Base-by-base conservation (phyloP, 1,139 yeast genomes). In the Pneumocystis sp. region DNA sequence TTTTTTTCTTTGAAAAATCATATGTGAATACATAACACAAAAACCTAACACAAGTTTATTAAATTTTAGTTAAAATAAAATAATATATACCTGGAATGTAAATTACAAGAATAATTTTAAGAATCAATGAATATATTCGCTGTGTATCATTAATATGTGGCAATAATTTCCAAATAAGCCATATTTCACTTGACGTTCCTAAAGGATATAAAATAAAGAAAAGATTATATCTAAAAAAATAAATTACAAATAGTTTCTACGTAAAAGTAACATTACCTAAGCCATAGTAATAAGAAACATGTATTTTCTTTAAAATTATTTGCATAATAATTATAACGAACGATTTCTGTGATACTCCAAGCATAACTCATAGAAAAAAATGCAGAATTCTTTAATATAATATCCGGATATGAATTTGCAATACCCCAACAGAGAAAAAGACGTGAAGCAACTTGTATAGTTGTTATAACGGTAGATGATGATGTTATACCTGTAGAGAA, bases 261-360 rank as follows among this genome's bases (percentile, higher is more conserved):
- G n/a, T 12, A 5, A 59, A 12, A 29, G 4, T 12, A 19, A 68
- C 88, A 86, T 79, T 91, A 93, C 73, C 99, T 82, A 70, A 89
- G 77, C 82, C 86, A 83, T 37, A 85, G 82, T 70, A 93, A 79
- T 74, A 81, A 74, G 63, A 75, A 74, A 10, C 95, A 89, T 21
- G 90, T 87, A 1, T 82, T 83, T 4, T 80, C 79, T 35, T 72
- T 70, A 68, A 89, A 79, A 72, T 85, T 86, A 68, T 82, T 77
- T 64, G 95, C 95, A 74, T 78, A 95, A 78, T 83, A 93, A 61
- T 89, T 81, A 77, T 93, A 93, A 73, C 98, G 83, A 67, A 91
- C 85, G 63, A 89, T 82, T 76, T 93, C 99, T 44, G 97, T 89
- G 66, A 88, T 73, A 25, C 93, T 83, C 99, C 99, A 93, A 25